These are phyloP conservation scores for Mycena venus DNA, from an alignment of 768 basidiomycete species.

Conservation along the genomic window DNA sequence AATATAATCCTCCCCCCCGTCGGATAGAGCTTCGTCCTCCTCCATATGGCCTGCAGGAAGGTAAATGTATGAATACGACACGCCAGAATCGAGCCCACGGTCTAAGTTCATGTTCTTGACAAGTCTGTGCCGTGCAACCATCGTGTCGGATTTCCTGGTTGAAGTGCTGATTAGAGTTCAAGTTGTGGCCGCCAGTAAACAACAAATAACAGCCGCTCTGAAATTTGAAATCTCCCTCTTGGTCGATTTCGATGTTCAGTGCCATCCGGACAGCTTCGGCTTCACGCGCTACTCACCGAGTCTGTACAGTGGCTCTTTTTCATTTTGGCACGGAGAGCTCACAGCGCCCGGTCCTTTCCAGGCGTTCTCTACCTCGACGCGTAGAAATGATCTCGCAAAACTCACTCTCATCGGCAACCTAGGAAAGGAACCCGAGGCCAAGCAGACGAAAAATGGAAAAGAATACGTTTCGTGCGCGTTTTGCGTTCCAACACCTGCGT, in stretches of 20 bases:
- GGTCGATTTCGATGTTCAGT: slow-evolving; percentile 60
- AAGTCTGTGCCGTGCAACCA: slow-evolving; percentile 94
- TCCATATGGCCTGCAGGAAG: slow-evolving; percentile 82
- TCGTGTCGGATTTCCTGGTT: background rate
- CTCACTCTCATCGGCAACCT: slow-evolving; percentile 84
- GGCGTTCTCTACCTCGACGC: slow-evolving; percentile 75
- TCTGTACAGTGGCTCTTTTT: background rate
- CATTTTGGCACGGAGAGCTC: background rate
- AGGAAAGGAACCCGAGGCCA: slow-evolving; percentile 77
- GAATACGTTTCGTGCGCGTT: slow-evolving; percentile 80
- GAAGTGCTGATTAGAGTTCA: background rate
- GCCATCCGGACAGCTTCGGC: slow-evolving; percentile 56
- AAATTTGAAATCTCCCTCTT: background rate
- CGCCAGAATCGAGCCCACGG: slow-evolving; percentile 53
- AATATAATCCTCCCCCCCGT: slow-evolving; percentile 84
- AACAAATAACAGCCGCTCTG: background rate
- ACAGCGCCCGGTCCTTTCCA: slow-evolving; percentile 40
- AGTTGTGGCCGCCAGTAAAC: background rate
- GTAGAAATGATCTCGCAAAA: slow-evolving; percentile 76
- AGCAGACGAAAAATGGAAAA: slow-evolving; percentile 77
- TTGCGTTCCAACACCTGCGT: background rate
- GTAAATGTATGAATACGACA: background rate
- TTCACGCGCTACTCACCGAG: slow-evolving; percentile 11
- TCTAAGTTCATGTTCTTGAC: slow-evolving; percentile 88
- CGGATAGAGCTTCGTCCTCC: slow-evolving; percentile 82